Conservation (phyloP, 2,329 filamentous ascomycete genomes). For the Fusarium lyarnte region DNA sequence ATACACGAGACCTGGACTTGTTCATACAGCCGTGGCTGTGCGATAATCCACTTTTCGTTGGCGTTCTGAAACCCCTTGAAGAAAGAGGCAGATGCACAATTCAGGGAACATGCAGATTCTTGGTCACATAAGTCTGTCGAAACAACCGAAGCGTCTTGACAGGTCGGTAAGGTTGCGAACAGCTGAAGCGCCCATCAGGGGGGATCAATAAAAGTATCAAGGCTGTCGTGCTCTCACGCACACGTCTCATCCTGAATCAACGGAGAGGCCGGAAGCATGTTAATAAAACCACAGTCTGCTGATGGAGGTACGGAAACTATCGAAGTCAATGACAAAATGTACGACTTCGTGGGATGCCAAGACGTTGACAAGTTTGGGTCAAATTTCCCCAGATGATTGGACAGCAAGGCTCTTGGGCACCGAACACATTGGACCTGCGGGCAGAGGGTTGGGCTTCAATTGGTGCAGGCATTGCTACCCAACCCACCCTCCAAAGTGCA, state of each 20-base stretch:
- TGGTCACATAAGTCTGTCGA: conserved; percentile 34
- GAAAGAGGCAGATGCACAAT: conserved; percentile 14
- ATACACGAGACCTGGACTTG: conserved; percentile 10
- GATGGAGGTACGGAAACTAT: conserved; percentile 21
- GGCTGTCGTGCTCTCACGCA: neutral
- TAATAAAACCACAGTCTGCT: conserved; percentile 4
- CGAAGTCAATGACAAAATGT: conserved; percentile 18
- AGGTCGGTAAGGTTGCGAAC: conserved; percentile 28
- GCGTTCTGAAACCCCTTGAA: conserved; percentile 6
- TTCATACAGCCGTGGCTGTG: conserved; percentile 11
- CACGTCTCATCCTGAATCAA: neutral
- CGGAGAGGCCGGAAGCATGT: conserved; percentile 16
- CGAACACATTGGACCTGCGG: conserved; percentile 38
- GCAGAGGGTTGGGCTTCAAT: conserved; percentile 50
- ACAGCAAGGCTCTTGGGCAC: conserved; percentile 38
- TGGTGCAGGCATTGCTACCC: conserved; percentile 53
- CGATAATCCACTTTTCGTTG: conserved; percentile 5
- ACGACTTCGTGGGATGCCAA: conserved; percentile 28
- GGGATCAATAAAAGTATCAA: conserved; percentile 7
- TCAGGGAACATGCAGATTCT: conserved; percentile 23
- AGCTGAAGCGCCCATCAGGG: conserved; percentile 21
- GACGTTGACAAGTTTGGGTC: conserved; percentile 16
- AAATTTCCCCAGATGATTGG: conserved; percentile 39
- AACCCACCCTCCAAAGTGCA: conserved; percentile 43
- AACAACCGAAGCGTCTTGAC: conserved; percentile 27